phyloP scores from a whole-genome alignment of 2,329 filamentous ascomycete species.

The Sphaceloma murrayae region DNA sequence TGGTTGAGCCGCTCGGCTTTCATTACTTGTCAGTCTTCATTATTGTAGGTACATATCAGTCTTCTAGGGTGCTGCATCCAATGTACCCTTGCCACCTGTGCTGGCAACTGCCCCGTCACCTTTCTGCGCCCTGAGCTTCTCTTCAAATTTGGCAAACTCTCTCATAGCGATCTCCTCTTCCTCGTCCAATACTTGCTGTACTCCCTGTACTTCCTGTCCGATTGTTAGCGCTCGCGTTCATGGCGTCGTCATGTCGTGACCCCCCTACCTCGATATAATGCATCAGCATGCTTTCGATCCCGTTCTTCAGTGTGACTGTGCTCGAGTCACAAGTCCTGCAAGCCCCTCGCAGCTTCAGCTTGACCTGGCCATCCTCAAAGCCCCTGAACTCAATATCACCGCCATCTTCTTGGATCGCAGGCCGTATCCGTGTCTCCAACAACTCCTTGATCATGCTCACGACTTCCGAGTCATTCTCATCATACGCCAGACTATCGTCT shows the following conservation, averaged over 20 bases:
- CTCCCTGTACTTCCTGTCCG: conserved; percentile 72
- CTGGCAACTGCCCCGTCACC: conserved; percentile 42
- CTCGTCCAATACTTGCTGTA: conserved; percentile 80
- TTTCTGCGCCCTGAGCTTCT: conserved; percentile 59
- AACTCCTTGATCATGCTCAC: conserved; percentile 98
- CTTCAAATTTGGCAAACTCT: conserved; percentile 92
- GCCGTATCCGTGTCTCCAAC: conserved; percentile 85
- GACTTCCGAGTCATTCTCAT: conserved; percentile 87
- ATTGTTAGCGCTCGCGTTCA: not conserved
- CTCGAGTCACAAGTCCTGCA: conserved; percentile 95
- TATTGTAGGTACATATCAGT: too few species aligned
- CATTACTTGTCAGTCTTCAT: too few species aligned
- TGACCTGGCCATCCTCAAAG: conserved; percentile 63
- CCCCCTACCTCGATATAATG: conserved; percentile 22
- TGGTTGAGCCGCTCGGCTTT: too few species aligned
- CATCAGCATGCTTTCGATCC: conserved; percentile 96
- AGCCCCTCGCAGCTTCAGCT: conserved; percentile 71
- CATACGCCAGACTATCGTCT: conserved; percentile 67
- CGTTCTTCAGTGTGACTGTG: conserved; percentile 92
- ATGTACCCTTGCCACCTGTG: conserved; percentile 41
- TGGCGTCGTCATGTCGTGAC: not conserved
- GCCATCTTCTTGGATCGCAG: conserved; percentile 93
- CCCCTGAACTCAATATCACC: conserved; percentile 94
- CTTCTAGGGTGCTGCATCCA: conserved; percentile 38
- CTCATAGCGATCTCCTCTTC: conserved; percentile 80